These are phyloP conservation scores for Lathyrus tuberosus DNA, from an alignment of 306 rosid species.

Conservation along the genomic window DNA sequence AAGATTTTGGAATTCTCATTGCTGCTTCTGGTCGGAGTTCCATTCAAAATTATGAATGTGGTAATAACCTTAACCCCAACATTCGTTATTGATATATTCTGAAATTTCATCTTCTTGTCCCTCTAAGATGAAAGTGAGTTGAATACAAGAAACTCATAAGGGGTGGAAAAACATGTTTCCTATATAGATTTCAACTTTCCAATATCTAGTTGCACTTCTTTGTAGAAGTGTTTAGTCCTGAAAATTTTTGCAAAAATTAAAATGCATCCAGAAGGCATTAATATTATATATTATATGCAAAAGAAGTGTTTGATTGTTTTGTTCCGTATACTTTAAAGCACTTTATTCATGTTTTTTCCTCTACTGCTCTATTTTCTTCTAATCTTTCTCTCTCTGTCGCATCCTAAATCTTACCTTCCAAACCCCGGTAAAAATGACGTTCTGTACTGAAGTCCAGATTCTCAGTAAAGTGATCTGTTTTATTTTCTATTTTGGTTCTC, in stretches of 20 bases:
- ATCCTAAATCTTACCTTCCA: background rate
- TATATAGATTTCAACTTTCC: background rate
- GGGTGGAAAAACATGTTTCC: background rate
- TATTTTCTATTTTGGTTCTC: conserved; percentile 2
- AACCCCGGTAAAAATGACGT: background rate
- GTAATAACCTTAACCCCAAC: conserved; percentile 52
- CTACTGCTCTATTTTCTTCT: background rate
- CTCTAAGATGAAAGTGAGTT: background rate
- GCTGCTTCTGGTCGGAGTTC: conserved; percentile 92
- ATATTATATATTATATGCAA: conserved; percentile 9
- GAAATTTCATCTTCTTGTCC: background rate
- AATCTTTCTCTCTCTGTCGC: background rate
- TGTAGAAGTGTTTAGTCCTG: conserved; percentile 9
- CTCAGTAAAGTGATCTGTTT: background rate
- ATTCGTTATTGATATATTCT: conserved; percentile 8
- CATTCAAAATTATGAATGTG: conserved; percentile 89
- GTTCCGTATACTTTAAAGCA: background rate
- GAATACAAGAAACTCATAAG: background rate
- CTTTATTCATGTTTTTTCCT: background rate
- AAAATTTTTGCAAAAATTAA: conserved; percentile 10
- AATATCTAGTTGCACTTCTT: conserved; percentile 2
- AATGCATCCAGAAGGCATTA: conserved; percentile 21
- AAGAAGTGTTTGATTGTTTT: conserved; percentile 6
- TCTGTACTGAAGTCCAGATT: background rate
- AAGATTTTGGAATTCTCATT: conserved; percentile 79